Evolutionary conservation across 2,329 filamentous ascomycete genomes (phyloP).

Genomic region (Talaromyces funiculosus): DNA sequence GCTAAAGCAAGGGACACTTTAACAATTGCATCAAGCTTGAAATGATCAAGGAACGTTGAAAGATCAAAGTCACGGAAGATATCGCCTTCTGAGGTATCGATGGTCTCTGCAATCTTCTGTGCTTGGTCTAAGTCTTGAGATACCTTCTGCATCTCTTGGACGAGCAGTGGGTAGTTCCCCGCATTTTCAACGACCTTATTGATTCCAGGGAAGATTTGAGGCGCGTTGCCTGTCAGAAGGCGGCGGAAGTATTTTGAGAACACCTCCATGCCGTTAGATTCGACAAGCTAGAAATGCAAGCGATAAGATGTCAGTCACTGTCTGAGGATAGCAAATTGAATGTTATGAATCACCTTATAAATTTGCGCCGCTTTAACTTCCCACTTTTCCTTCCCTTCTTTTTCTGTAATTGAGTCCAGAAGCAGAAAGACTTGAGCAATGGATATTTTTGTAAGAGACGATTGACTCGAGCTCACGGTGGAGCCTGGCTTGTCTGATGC

Average conservation of each 20-base stretch:
- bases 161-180: slow-evolving; percentile 77
- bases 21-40: slow-evolving; percentile 81
- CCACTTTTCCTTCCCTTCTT: slow-evolving; percentile 87
- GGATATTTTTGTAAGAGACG: slow-evolving; percentile 81
- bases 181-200: slow-evolving; percentile 68
- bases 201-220: slow-evolving; percentile 79
- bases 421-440: slow-evolving; percentile 93
- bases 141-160: slow-evolving; percentile 80
- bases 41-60: slow-evolving; percentile 92
- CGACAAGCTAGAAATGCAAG: slow-evolving; percentile 63
- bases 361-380: slow-evolving; percentile 87
- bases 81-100: slow-evolving; percentile 85
- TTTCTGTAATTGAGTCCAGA: slow-evolving; percentile 89
- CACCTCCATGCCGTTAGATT: slow-evolving; percentile 99
- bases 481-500: slow-evolving; percentile 44
- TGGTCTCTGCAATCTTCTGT: slow-evolving; percentile 83
- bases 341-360: slow-evolving; percentile 62
- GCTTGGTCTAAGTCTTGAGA: slow-evolving; percentile 74
- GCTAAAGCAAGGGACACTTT: slow-evolving; percentile 84
- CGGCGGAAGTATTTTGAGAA: slow-evolving; percentile 93
- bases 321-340: not conserved
- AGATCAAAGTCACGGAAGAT: slow-evolving; percentile 94
- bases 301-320: not conserved
- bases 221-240: slow-evolving; percentile 83
- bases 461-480: slow-evolving; percentile 44